phyloP scores from a whole-genome alignment of 306 rosid species.

The Quercus robur region DNA sequence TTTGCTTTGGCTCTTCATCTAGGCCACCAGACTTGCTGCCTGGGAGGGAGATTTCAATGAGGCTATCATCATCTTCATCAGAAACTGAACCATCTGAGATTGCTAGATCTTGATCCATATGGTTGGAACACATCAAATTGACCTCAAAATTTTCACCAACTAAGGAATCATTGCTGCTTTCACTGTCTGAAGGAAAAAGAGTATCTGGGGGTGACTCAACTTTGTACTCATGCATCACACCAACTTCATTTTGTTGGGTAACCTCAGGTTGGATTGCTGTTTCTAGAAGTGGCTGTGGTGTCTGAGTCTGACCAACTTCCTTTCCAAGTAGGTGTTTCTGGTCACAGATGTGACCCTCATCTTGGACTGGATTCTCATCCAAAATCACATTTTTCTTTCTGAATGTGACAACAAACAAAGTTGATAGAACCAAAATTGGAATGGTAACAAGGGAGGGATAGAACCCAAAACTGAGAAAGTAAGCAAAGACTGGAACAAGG shows the following conservation, averaged over 20 bases:
- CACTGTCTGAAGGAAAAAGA: conserved; percentile 43
- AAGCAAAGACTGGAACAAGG: conserved; percentile 31
- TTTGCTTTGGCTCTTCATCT: conserved; percentile 33
- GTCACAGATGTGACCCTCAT: conserved; percentile 2
- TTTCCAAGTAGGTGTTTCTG: conserved; percentile 9
- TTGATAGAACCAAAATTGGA: conserved; percentile 34
- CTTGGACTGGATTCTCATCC: conserved; percentile 16
- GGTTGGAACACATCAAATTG: conserved; percentile 7
- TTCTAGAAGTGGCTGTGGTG: conserved; percentile 9
- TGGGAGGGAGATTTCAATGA: conserved; percentile 67
- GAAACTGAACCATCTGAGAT: conserved; percentile 33
- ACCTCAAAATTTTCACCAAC: conserved; percentile 31
- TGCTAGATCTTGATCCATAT: conserved; percentile 16
- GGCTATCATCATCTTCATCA: conserved; percentile 37
- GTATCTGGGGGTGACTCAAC: conserved; percentile 22
- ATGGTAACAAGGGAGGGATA: conserved; percentile 37
- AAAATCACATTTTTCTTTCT: conserved; percentile 33
- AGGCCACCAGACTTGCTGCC: conserved; percentile 19
- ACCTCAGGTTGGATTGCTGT: conserved; percentile 13
- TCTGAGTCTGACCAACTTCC: background rate
- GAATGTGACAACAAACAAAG: conserved; percentile 35
- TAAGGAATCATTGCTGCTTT: conserved; percentile 32
- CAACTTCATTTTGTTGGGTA: conserved; percentile 22
- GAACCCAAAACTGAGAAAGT: conserved; percentile 32
- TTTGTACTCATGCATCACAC: conserved; percentile 22